Base-by-base conservation (phyloP, 768 basidiomycete species). In the Suillus subalutaceus region DNA sequence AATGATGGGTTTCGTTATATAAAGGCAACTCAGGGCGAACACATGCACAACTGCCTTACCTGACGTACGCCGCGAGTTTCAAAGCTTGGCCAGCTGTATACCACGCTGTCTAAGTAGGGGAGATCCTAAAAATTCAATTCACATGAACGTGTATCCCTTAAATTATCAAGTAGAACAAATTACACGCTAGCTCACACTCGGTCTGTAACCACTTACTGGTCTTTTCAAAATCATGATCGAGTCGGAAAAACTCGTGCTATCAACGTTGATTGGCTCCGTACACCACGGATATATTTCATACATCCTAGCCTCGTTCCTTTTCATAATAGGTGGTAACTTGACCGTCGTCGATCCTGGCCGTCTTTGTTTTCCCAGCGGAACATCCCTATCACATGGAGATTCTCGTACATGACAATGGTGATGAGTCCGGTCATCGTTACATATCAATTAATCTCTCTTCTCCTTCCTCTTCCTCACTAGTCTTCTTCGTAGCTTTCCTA, bases 401-500 rank as follows among this genome's bases (percentile, higher is more conserved):
- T 46, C 26, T 26, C 26, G 26, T 26, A 26, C 26, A 26, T 26
- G 26, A 26, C 26, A 26, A 26, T 26, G 26, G 26, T 26, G 26
- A 26, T 26, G 26, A 26, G 26, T 26, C 26, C 26, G 26, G 26
- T 32, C 44, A 23, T 23, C 48, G 48, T 70, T 85, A 87, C 65
- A 81, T 87, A 80, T 92, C 91, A 72, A 92, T 83, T 68, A 92
- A 80, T 79, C 86, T 89, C 69, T 85, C 86, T 67, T 80, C 79
- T 63, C 75, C 77, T 26, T 38, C 67, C 0, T 78, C 83, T 70
- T 84, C 80, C 66, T 77, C 80, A 53, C 79, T 82, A 72, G 78
- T 84, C 82, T 86, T 90, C 84, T 86, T 90, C 61, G 82, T 85
- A 46, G 87, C 77, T 82, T 96, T 96, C 73, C 95, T 90, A 55